phyloP scores from a whole-genome alignment of 495 filamentous ascomycete genomes.

The Talaromyces proteolyticus region DNA sequence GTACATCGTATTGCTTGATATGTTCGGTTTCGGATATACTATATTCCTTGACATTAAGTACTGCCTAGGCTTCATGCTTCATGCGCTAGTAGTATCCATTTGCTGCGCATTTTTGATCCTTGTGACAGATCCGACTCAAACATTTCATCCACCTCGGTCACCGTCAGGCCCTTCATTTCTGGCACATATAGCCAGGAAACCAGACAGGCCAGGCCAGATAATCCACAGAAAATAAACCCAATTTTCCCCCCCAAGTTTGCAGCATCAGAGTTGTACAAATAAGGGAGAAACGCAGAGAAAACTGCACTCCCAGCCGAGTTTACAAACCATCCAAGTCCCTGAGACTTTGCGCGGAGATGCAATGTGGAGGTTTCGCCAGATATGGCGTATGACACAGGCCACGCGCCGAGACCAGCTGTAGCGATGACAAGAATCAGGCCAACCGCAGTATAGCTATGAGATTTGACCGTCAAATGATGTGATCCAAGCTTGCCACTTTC shows the following conservation, averaged over 20 bases:
- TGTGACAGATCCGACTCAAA: constrained; percentile 17
- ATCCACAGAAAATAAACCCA: constrained; percentile 24
- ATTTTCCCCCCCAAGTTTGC: constrained; percentile 24
- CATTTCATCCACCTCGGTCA: constrained; percentile 30
- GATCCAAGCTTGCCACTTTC: not conserved
- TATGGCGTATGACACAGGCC: constrained; percentile 30
- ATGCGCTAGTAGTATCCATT: too few species aligned
- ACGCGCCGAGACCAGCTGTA: constrained; percentile 21
- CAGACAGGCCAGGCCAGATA: constrained; percentile 15
- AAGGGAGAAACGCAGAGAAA: constrained; percentile 23
- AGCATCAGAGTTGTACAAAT: constrained; percentile 28
- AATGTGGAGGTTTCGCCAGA: constrained; percentile 26
- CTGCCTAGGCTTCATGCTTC: too few species aligned
- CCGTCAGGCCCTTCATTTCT: constrained; percentile 27
- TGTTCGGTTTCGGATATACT: too few species aligned
- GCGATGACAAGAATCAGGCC: constrained; percentile 20
- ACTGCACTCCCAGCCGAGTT: constrained; percentile 18
- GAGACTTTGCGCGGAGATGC: constrained; percentile 24
- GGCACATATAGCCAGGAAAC: constrained; percentile 20
- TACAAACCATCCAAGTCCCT: constrained; percentile 28
- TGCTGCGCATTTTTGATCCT: too few species aligned
- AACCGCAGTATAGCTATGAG: constrained; percentile 25
- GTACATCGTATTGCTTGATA: too few species aligned
- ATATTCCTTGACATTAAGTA: too few species aligned
- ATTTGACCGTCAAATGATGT: not conserved